Base-by-base conservation (phyloP, 1,139 yeast genomes). In the Yamadazyma atmosphaerica region DNA sequence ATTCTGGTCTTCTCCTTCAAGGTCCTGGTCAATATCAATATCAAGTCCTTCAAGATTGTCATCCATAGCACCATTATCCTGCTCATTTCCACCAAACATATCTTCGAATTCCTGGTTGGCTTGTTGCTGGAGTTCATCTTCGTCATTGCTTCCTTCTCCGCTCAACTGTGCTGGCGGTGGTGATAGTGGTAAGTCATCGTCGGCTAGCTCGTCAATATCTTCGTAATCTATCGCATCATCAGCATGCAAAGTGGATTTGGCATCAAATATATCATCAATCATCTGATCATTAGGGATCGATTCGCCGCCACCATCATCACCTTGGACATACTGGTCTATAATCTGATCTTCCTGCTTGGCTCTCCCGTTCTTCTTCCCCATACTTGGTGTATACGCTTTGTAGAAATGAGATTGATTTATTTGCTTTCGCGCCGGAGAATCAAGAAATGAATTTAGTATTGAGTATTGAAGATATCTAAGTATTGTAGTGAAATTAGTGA, bases 211-310 rank as follows among this genome's bases (percentile, higher is more conserved):
- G 50, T 90, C 98, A 48, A 87, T 95, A 56, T 88, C 96, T 54
- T 88, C 97, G 57, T 86, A 92, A 61, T 92, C 98, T 32, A 89
- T 69, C n/a, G 98, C 98, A 58, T 90, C 92, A 4, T 81, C 96
- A 1, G 94, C 92, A 59, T 90, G 98, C 41, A 74, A 58, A 0
- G 83, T 78, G 30, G 54, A 55, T 19, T 60, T 54, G 31, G 67
- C 71, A 42, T 48, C 54, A 47, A 69, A 71, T 40, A 72, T 71
- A 26, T 69, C 64, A 34, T 68, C 70, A 12, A 71, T 67, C 30
- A 65, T 51, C 37, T 56, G 56, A 31, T 65, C 72, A 40, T 63
- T 61, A 6, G 68, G 68, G 12, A 61, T 48, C 4, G 22, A 12
- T 24, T 56, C 61, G 1, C 54, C 36, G 15, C 40, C 47, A 18